phyloP scores from a whole-genome alignment of 306 rosid species.

The Vachellia pachyceras region DNA sequence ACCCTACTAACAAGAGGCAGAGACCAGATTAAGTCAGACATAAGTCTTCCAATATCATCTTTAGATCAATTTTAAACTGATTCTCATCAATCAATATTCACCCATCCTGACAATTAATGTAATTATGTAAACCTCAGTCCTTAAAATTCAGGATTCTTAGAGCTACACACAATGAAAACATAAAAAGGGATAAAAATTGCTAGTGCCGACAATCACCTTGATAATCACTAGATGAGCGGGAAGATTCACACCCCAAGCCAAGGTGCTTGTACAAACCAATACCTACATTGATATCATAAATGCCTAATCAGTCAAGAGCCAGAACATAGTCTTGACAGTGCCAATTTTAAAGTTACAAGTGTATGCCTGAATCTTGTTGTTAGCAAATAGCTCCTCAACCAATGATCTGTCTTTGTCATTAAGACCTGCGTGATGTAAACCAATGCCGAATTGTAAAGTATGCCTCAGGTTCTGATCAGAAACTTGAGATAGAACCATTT shows the following conservation, averaged over 20 bases:
- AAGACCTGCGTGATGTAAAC: conserved; percentile 95
- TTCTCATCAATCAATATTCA: not conserved
- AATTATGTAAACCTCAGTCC: not conserved
- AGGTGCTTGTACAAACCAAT: conserved; percentile 95
- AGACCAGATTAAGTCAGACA: not conserved
- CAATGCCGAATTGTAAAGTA: conserved; percentile 96
- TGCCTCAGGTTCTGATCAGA: conserved; percentile 90
- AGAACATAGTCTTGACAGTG: conserved; percentile 3
- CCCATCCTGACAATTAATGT: not conserved
- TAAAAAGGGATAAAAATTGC: not conserved
- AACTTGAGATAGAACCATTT: conserved; percentile 93
- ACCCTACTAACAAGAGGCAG: not conserved
- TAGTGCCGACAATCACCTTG: conserved; percentile 61
- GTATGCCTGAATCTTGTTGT: conserved; percentile 93
- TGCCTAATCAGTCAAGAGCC: conserved; percentile 23
- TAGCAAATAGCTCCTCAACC: conserved; percentile 93
- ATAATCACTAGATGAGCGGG: conserved; percentile 98
- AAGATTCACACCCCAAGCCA: conserved; percentile 99
- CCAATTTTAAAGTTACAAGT: conserved; percentile 37
- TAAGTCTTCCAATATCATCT: not conserved
- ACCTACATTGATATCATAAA: conserved; percentile 53
- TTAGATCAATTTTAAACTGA: not conserved
- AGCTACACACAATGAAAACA: not conserved
- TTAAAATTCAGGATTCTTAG: not conserved
- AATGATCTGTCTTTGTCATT: conserved; percentile 94